Base-by-base conservation (phyloP, 106 monocot genomes). In the Platanthera guangdongensis region DNA sequence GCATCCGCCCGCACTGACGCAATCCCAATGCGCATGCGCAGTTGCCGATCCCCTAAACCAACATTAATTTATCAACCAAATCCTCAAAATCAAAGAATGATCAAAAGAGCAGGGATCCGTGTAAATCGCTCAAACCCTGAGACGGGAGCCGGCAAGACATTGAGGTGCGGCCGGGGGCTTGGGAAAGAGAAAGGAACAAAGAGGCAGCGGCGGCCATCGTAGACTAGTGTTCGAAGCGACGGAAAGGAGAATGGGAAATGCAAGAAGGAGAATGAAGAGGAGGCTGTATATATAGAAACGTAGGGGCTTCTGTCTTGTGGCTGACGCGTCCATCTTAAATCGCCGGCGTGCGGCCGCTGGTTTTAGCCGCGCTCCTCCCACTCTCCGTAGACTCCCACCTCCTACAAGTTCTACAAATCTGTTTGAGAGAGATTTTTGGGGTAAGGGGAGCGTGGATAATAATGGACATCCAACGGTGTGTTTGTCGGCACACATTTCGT, bases 91-190 rank as follows among this genome's bases (percentile, higher is more conserved):
- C 8, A 60, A 60, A 21, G 21, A 60, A 60, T 6, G 59, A 60
- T 7, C 21, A 3, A 6, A 60, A 60, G 13, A 65, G 4, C 3
- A 11, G 32, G 9, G 65, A 18, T 22, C 11, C 65, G 9, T 25
- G 25, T 30, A 65, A 65, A 65, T 30, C 65, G 32, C 30, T 65
- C 65, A 30, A 62, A 62, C 65, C 65, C 65, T 32, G 65, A 65
- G 65, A 65, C 32, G 65, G 11, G 30, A 65, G 65, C 32, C 65
- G 4, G 65, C 65, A 30, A 32, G 65, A 19, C 9, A 11, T 25
- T 9, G 32, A 25, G 32, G 30, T 65, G 32, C 25, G 28, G 65
- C 39, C 1, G 28, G 65, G 9, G 65, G 10, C 30, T 65, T 32
- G 25, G 11, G 28, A 13, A 65, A 32, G 32, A 30, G 32, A 32